phyloP scores from a whole-genome alignment of 1,139 yeast genomes.

The Nakaseomyces uthaithaninus region DNA sequence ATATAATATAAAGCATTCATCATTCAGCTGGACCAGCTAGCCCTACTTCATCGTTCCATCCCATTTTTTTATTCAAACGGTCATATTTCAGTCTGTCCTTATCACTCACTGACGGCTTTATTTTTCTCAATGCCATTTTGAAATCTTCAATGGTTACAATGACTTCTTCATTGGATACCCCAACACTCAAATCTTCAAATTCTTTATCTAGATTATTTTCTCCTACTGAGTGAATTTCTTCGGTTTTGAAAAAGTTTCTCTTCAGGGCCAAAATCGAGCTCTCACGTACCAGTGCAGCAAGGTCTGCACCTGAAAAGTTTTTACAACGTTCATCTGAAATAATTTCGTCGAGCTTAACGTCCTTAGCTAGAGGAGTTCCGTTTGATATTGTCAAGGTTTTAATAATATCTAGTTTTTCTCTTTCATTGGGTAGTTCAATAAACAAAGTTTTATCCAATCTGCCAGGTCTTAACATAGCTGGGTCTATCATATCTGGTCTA shows the following conservation, averaged over 20 bases:
- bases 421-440: conserved; percentile 76
- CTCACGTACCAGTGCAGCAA: conserved; percentile 84
- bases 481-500: conserved; percentile 96
- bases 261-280: conserved; percentile 87
- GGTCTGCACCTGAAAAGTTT: conserved; percentile 93
- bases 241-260: conserved; percentile 48
- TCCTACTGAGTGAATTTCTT: conserved; percentile 31
- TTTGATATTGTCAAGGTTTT: conserved; percentile 63
- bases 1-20: too few relatives aligned
- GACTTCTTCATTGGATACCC: conserved; percentile 36
- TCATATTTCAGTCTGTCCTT: conserved; percentile 75
- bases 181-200: conserved; percentile 41
- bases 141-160: conserved; percentile 62
- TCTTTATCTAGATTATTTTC: conserved; percentile 37
- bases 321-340: conserved; percentile 74
- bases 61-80: conserved; percentile 48
- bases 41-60: conserved; percentile 39
- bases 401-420: conserved; percentile 74
- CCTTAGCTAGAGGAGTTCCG: conserved; percentile 62
- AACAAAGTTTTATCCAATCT: conserved; percentile 87
- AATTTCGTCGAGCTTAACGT: conserved; percentile 52
- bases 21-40: conserved; percentile 8
- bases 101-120: conserved; percentile 88
- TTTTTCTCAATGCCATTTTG: conserved; percentile 56
- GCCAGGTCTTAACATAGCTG: conserved; percentile 97